Base-by-base conservation (phyloP, 306 rosid genomes). In the Datisca glomerata region DNA sequence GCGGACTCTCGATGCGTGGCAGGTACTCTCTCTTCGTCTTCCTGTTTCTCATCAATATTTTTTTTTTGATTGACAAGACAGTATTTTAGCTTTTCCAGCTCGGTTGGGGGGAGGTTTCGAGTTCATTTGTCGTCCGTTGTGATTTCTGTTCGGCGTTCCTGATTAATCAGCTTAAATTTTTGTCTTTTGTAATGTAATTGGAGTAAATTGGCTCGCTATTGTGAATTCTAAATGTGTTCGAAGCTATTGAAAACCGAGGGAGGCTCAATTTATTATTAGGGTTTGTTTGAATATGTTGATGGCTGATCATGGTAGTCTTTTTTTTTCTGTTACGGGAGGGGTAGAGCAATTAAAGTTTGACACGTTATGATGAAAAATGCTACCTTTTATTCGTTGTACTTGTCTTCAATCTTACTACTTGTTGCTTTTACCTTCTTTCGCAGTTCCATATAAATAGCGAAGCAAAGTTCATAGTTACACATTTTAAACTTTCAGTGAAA, bases 1-100 rank as follows among this genome's bases (percentile, higher is more conserved):
- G 76, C 79, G 96, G 4, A 84, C 93, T n/a, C 59, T 91, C 21
- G 99, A 91, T 67, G 99, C 99, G 32, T 91, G 99, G 99, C 99
- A 91, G 99, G 99, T 91, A 24, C 56, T 43, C 34, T 22, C 43
- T 65, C 43, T 41, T 56, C 69, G 34, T 3, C 45, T 48, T 14
- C 24, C 25, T 11, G 22, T 35, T 46, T n/a, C n/a, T 44, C 24
- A 46, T 36, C 2, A 16, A 8, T 7, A 7, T 28, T 6, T 15
- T 24, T 46, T 29, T 38, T 10, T 24, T 3, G 15, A 13, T 45
- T 18, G 38, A 5, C 10, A 41, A 25, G 12, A 24, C n/a, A 23
- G 34, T 13, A 12, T 14, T 20, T 21, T 5, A 21, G 23, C 17
- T 22, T n/a, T 3, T 42, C 14, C 15, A 4, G 12, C 19, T 17